Evolutionary conservation across 306 rosid genomes (phyloP).

Genomic region (Cyamopsis tetragonoloba): DNA sequence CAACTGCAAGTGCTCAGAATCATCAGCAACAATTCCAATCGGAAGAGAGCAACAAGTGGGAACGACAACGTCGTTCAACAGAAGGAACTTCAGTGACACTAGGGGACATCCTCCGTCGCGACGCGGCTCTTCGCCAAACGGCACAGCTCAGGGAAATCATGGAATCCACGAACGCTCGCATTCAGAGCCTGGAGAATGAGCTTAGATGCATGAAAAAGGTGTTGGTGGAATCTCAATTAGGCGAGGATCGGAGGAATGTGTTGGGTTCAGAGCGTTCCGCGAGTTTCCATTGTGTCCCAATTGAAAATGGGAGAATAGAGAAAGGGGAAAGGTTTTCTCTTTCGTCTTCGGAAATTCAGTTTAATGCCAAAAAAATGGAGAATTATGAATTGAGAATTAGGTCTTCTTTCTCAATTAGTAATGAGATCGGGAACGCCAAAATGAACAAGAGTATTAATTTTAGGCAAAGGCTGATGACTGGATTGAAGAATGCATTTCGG

Average conservation of each 20-base stretch:
- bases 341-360: slow-evolving; percentile 35
- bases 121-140: slow-evolving; percentile 37
- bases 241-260: not conserved
- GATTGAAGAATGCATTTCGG: slow-evolving; percentile 52
- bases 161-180: slow-evolving; percentile 50
- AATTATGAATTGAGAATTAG: not conserved
- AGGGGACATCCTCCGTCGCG: slow-evolving; percentile 51
- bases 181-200: slow-evolving; percentile 49
- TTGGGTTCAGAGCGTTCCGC: slow-evolving; percentile 36
- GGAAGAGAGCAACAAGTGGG: not conserved
- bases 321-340: slow-evolving; percentile 37
- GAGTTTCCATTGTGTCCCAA: slow-evolving; percentile 46
- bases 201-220: slow-evolving; percentile 41
- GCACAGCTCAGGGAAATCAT: slow-evolving; percentile 40
- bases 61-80: not conserved
- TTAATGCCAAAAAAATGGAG: not conserved
- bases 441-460: slow-evolving; percentile 32
- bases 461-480: slow-evolving; percentile 38
- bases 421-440: not conserved
- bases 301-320: slow-evolving; percentile 20
- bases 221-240: slow-evolving; percentile 18
- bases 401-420: not conserved
- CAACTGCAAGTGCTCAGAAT: no score
- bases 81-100: slow-evolving; percentile 22
- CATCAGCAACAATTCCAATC: not conserved